A percentile compares a stretch with the other conserved stretches of the same genome.
phyloP scores from a whole-genome alignment of 768 basidiomycete species.

The Lactarius quietus region DNA sequence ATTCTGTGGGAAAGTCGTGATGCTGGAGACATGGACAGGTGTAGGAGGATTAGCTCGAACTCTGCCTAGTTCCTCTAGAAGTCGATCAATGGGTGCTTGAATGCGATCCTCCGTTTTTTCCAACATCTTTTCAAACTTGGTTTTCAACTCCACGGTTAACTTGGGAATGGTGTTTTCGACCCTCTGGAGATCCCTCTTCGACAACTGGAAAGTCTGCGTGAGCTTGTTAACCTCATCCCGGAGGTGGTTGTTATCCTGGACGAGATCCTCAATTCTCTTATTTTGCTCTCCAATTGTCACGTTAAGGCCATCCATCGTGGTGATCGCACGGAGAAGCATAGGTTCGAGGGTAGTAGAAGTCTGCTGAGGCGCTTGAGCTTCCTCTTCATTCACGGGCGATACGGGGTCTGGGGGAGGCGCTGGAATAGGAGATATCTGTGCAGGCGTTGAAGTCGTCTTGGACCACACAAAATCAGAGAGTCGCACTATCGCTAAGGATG shows the following conservation, averaged over 20 bases:
- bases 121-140: conserved; percentile 8
- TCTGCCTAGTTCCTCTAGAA: conserved; percentile 16
- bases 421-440: not conserved
- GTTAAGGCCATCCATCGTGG: not conserved
- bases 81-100: conserved; percentile 10
- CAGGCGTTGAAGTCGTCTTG: not conserved
- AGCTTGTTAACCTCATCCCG: conserved; percentile 4
- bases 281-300: conserved; percentile 6
- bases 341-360: not conserved
- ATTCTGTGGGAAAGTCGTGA: not conserved
- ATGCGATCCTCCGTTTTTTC: conserved; percentile 13
- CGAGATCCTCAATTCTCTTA: not conserved
- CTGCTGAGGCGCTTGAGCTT: not conserved
- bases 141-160: conserved; percentile 5
- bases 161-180: conserved; percentile 5
- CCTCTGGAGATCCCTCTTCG: conserved; percentile 19
- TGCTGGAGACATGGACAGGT: not conserved
- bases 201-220: conserved; percentile 1
- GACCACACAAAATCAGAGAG: not conserved
- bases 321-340: not conserved
- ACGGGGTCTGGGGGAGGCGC: not conserved
- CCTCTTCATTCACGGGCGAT: not conserved
- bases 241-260: not conserved
- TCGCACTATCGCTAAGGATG: not conserved
- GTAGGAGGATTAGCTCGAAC: conserved; percentile 5